Base-by-base conservation (phyloP, 2,329 filamentous ascomycete species). In the Botrytis pseudocinerea region DNA sequence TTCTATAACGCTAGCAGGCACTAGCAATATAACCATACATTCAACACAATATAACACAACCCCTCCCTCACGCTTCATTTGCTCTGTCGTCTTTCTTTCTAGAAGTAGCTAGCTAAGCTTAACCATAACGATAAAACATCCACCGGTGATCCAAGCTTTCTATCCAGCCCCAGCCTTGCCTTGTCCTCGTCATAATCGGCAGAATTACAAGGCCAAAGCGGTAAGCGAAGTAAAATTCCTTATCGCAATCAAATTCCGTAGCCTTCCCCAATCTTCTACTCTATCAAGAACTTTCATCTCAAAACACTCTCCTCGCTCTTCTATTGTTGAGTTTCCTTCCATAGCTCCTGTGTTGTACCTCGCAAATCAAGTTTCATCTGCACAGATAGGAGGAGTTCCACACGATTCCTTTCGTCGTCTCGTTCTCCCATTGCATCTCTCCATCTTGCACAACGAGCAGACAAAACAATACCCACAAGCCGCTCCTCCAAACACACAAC, bases 231-330 rank as follows among this genome's bases (percentile, higher is more conserved):
- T 20, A 44, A 44, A 46, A 20, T 64, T 48, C 28, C 20, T 32
- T 32, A 48, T 48, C 63, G 10, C 44, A 32, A 35, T 25, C 46
- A 32, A 35, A 48, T 65, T 65, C 63, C 63, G 44, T 28, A 35
- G 44, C 44, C 44, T 64, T 64, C 62, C 62, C 28, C n/a, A 64
- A 64, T 48, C n/a, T 64, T 64, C 62, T 16, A 48, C 28, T 48
- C 1, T 1, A 65, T 35, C 12, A 35, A 32, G 28, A 22, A 8
- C 61, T 46, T 44, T 28, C n/a, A 28, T 38, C 61, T 46, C 42
- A 22, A 63, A 14, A 32, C n/a, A 4, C 40, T 10, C 18, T 32
- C 20, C 40, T 12, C n/a, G 10, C 40, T 44, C 35, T 38, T 16
- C 18, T 25, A 6, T 14, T 46, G 2, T n/a, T 14, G 12, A 28